phyloP scores from a whole-genome alignment of 1,284 basidiomycete species.

The Cystobasidiaceae sp. region DNA sequence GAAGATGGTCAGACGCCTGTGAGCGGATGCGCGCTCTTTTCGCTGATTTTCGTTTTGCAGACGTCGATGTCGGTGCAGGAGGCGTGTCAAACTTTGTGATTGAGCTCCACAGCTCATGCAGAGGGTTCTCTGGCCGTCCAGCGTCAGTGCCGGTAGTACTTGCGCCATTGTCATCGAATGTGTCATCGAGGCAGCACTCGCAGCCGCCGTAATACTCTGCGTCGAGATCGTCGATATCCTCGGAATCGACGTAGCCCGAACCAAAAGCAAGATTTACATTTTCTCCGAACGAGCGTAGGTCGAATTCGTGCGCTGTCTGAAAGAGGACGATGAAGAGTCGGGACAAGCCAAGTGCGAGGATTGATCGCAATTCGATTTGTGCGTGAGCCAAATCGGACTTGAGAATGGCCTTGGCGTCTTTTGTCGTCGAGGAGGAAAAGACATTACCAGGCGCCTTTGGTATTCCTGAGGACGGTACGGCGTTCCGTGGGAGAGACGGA shows the following conservation, averaged over 20 bases:
- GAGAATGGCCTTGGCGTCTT: background rate
- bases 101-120: constrained; percentile 24
- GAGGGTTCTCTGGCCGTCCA: constrained; percentile 9
- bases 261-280: constrained; percentile 29
- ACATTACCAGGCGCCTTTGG: background rate
- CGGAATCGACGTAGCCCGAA: constrained; percentile 4
- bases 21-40: constrained; percentile 18
- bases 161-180: constrained; percentile 2
- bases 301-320: constrained; percentile 29
- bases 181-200: constrained; percentile 30
- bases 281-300: constrained; percentile 29
- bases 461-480: background rate
- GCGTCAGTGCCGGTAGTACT: background rate
- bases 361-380: constrained; percentile 17
- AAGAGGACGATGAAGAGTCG: constrained; percentile 30
- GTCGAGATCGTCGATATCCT: constrained; percentile 6
- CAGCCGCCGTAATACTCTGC: constrained; percentile 29
- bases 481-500: background rate
- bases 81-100: background rate
- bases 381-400: background rate
- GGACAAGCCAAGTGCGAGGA: constrained; percentile 25
- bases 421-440: background rate
- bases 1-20: background rate
- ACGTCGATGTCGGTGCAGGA: background rate
- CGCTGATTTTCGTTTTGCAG: constrained; percentile 11